A percentile compares a stretch with the other conserved stretches of the same genome.
Conservation (phyloP, 805 yeast genomes). For the Wickerhamiella kazuoi region DNA sequence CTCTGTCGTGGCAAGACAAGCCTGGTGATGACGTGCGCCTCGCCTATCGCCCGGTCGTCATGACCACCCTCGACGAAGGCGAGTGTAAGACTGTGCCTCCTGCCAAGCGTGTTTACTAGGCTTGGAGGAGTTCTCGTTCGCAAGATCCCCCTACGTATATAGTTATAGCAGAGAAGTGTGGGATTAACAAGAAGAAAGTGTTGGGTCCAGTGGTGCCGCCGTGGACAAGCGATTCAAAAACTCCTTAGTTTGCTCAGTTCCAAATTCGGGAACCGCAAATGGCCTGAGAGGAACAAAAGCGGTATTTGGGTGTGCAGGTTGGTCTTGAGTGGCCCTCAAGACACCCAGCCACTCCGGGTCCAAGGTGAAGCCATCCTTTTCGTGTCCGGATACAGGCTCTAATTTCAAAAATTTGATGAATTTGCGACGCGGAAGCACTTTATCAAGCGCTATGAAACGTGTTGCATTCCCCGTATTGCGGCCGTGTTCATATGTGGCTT, state of each 20-base stretch:
- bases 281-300: neutral
- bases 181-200: too few species aligned
- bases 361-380: neutral
- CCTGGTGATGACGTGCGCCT: slow-evolving; percentile 56
- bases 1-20: slow-evolving; percentile 73
- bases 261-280: neutral
- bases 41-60: slow-evolving; percentile 72
- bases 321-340: neutral
- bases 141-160: too few species aligned
- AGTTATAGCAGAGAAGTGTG: too few species aligned
- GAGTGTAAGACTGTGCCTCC: slow-evolving; percentile 97
- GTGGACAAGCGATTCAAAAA: neutral
- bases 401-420: slow-evolving; percentile 30
- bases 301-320: neutral
- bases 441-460: slow-evolving; percentile 66
- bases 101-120: slow-evolving; percentile 79
- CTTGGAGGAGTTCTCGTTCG: too few species aligned
- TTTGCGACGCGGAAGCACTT: slow-evolving; percentile 50
- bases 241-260: neutral
- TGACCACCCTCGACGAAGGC: slow-evolving; percentile 67
- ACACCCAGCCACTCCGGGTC: slow-evolving; percentile 3
- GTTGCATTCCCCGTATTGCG: slow-evolving; percentile 20
- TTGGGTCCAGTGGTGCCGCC: too few species aligned
- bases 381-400: too few species aligned
- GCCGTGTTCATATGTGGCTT: slow-evolving; percentile 34